These are phyloP conservation scores for Gautieria morchelliformis DNA, from an alignment of 768 basidiomycete genomes.

Conservation along the genomic window DNA sequence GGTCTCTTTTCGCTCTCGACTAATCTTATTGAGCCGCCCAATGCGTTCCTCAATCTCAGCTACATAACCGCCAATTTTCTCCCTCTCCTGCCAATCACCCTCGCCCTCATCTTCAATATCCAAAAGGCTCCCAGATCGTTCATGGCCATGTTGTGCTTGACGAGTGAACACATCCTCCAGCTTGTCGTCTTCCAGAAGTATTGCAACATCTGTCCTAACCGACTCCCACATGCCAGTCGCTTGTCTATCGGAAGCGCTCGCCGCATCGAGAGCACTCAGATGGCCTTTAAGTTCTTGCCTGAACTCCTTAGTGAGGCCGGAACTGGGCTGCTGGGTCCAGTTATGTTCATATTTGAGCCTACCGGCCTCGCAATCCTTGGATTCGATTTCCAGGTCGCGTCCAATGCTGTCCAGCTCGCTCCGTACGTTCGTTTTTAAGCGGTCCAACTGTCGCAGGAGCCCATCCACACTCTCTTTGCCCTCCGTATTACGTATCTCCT, in stretches of 20 bases:
- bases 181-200: constrained; percentile 45
- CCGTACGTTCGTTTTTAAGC: constrained; percentile 48
- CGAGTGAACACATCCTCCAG: constrained; percentile 51
- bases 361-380: constrained; percentile 79
- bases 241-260: constrained; percentile 69
- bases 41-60: constrained; percentile 72
- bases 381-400: constrained; percentile 71
- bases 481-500: constrained; percentile 65
- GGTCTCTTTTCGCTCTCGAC: constrained; percentile 75
- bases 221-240: constrained; percentile 64
- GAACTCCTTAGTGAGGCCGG: constrained; percentile 56
- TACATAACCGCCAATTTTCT: constrained; percentile 56
- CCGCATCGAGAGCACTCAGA: constrained; percentile 60
- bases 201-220: constrained; percentile 51
- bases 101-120: constrained; percentile 66
- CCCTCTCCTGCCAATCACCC: constrained; percentile 52
- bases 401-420: constrained; percentile 52
- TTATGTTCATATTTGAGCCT: constrained; percentile 78
- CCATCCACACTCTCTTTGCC: constrained; percentile 57
- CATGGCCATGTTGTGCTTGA: constrained; percentile 34
- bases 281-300: constrained; percentile 77
- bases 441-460: constrained; percentile 47
- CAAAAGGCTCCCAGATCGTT: constrained; percentile 37
- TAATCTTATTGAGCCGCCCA: constrained; percentile 70
- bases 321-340: constrained; percentile 82